Conservation (phyloP, 768 basidiomycete genomes). For the Pleurotus pulmonarius region DNA sequence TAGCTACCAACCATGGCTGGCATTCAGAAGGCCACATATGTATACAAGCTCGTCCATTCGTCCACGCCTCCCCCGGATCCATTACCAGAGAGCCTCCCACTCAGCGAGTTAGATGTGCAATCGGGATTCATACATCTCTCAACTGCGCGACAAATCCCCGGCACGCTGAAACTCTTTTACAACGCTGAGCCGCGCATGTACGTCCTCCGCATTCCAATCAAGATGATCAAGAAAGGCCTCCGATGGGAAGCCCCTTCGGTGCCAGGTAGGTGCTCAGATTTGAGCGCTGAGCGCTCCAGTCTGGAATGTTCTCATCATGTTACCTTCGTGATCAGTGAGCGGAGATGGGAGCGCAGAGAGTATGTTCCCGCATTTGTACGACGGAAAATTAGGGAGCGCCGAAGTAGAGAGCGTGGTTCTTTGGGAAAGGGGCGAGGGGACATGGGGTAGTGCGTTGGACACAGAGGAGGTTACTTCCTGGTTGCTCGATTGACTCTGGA, state of each 20-base stretch:
- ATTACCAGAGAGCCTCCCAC: slow-evolving; percentile 29
- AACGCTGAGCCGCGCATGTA: slow-evolving; percentile 1
- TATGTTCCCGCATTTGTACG: slow-evolving; percentile 7
- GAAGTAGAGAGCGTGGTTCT: slow-evolving; percentile 2
- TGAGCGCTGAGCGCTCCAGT: neutral
- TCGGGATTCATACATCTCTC: slow-evolving; percentile 50
- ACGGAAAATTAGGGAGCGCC: slow-evolving; percentile 4
- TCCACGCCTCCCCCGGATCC: slow-evolving; percentile 26
- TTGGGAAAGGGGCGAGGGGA: neutral
- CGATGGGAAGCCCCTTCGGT: neutral
- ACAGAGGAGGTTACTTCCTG: neutral
- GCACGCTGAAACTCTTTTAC: slow-evolving; percentile 38
- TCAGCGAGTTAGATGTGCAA: slow-evolving; percentile 33
- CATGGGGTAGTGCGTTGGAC: neutral
- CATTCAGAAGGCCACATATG: slow-evolving; percentile 15
- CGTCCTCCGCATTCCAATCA: neutral
- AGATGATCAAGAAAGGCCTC: neutral
- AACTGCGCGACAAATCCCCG: slow-evolving; percentile 29
- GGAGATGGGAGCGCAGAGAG: neutral
- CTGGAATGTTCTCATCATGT: no score
- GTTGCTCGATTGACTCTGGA: neutral
- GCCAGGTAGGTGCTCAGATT: neutral
- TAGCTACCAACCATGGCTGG: neutral
- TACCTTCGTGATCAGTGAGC: neutral
- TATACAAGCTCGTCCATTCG: slow-evolving; percentile 34